These are phyloP conservation scores for Hymenochaete sp. DNA, from an alignment of 1,284 basidiomycete species.

Conservation along the genomic window DNA sequence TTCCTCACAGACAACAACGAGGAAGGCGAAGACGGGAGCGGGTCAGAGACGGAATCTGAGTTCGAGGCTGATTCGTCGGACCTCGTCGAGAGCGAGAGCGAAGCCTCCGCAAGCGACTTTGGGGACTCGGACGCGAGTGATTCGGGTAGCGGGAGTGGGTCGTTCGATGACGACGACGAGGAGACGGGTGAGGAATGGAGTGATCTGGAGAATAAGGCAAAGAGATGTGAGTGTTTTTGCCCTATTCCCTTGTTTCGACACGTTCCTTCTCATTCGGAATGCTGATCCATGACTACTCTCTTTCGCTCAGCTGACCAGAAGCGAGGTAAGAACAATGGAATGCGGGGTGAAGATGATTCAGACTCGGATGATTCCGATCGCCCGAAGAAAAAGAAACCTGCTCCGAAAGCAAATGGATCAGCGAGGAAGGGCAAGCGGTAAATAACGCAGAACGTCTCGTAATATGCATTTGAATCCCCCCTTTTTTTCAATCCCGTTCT, in stretches of 20 bases:
- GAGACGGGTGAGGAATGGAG: slow-evolving; percentile 83
- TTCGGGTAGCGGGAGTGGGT: slow-evolving; percentile 56
- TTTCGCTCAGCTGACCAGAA: slow-evolving; percentile 55
- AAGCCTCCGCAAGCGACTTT: slow-evolving; percentile 48
- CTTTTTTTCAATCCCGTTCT: slow-evolving; percentile 2
- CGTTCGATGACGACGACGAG: slow-evolving; percentile 61
- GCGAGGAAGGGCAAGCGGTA: slow-evolving; percentile 32
- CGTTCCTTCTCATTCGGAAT: neutral
- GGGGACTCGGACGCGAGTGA: slow-evolving; percentile 59
- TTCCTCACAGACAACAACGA: slow-evolving; percentile 76
- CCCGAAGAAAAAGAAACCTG: slow-evolving; percentile 47
- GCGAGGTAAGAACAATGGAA: slow-evolving; percentile 40
- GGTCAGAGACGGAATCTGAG: slow-evolving; percentile 63
- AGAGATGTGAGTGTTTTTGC: slow-evolving; percentile 51
- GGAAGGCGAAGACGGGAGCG: slow-evolving; percentile 67
- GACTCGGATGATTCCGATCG: slow-evolving; percentile 61
- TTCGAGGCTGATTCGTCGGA: slow-evolving; percentile 64
- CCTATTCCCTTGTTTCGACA: too few relatives aligned
- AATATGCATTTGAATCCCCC: too few relatives aligned
- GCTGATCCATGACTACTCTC: slow-evolving; percentile 2
- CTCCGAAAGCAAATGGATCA: slow-evolving; percentile 32
- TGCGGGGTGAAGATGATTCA: slow-evolving; percentile 26
- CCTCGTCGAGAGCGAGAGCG: slow-evolving; percentile 41
- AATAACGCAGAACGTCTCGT: too few relatives aligned
- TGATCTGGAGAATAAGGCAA: slow-evolving; percentile 85